Conservation (phyloP, 139 green algal genomes). For the Tetradesmus obliquus region DNA sequence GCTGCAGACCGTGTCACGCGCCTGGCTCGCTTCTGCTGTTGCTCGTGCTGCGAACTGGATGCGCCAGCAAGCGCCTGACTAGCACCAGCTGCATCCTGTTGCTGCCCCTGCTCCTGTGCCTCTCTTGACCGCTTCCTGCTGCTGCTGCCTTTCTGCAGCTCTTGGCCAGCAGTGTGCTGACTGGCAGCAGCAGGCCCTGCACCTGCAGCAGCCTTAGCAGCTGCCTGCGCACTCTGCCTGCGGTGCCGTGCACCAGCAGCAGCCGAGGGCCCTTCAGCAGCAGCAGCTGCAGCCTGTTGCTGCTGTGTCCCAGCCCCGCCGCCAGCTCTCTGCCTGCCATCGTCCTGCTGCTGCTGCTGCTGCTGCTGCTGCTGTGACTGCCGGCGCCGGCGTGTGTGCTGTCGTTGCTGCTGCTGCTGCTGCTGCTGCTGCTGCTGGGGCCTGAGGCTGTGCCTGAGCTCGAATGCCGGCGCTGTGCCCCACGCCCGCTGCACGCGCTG, state of each 20-base stretch:
- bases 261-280: neutral
- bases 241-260: neutral
- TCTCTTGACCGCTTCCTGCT: neutral
- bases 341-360: neutral
- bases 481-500: neutral
- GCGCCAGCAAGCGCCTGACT: neutral
- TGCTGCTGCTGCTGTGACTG: neutral
- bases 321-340: neutral
- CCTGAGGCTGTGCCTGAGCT: neutral
- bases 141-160: neutral
- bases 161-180: neutral
- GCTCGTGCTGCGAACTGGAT: neutral
- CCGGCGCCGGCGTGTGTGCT: neutral
- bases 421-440: slow-evolving; percentile 19
- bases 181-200: neutral
- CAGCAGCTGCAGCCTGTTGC: neutral
- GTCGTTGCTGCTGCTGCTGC: slow-evolving; percentile 6
- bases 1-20: neutral
- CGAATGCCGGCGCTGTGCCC: neutral
- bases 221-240: neutral
- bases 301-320: neutral
- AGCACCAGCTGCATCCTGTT: neutral
- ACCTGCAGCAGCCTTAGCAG: neutral
- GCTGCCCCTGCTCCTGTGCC: neutral
- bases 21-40: neutral